Percentiles rank a stretch among this genome's conserved stretches.
Conservation (phyloP, 176 grass and related monocot genomes). For the Metroxylon sagu region DNA sequence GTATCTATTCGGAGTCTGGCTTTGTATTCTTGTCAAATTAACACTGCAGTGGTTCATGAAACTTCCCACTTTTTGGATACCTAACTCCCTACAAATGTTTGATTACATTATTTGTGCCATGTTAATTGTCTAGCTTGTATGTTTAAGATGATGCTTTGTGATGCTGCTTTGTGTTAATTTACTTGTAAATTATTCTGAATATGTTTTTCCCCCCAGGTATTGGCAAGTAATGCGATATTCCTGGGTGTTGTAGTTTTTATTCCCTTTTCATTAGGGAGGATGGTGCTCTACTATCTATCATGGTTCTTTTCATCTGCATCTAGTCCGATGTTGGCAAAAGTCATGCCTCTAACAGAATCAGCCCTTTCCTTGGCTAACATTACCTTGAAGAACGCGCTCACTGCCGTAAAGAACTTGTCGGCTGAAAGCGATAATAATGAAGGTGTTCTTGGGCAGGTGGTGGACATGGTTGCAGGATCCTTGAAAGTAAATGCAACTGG, state of each 20-base stretch:
- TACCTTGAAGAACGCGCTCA: constrained; percentile 71
- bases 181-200: not conserved
- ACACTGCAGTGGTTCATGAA: too few species aligned
- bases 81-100: too few species aligned
- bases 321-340: constrained; percentile 64
- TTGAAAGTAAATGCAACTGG: constrained; percentile 75
- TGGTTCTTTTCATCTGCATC: constrained; percentile 97
- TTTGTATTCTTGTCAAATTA: too few species aligned
- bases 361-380: constrained; percentile 79
- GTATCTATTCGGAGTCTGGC: too few species aligned
- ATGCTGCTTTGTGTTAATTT: too few species aligned
- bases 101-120: too few species aligned
- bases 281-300: constrained; percentile 80
- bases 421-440: constrained; percentile 57
- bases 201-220: constrained; percentile 43
- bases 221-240: constrained; percentile 99
- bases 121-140: too few species aligned
- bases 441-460: constrained; percentile 57
- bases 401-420: constrained; percentile 74
- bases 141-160: too few species aligned
- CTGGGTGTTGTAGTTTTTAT: constrained; percentile 90
- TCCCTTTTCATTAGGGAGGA: constrained; percentile 94
- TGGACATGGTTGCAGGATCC: constrained; percentile 67
- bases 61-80: too few species aligned
- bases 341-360: constrained; percentile 72